Percentiles rank a stretch among this genome's conserved stretches.
Evolutionary conservation across 768 basidiomycete genomes (phyloP).

Genomic region (Flagelloscypha sp.): DNA sequence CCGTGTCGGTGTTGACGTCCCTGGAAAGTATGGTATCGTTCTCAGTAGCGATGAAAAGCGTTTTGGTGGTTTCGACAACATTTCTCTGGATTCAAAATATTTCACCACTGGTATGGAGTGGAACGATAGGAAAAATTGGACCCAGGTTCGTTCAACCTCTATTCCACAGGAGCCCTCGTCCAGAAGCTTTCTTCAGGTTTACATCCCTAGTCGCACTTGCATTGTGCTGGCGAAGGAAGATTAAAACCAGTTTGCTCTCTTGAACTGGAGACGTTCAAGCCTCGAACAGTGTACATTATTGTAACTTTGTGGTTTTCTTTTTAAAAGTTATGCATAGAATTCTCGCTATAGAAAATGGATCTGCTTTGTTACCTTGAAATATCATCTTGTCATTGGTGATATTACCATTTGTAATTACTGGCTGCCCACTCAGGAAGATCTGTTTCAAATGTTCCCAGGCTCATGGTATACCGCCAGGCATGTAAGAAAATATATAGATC

Average conservation of each 20-base stretch:
- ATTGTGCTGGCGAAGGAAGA: conserved; percentile 22
- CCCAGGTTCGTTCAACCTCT: conserved; percentile 63
- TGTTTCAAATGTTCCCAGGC: conserved; percentile 76
- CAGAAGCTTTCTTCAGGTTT: conserved; percentile 15
- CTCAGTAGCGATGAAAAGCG: conserved; percentile 79
- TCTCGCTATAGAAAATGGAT: too few relatives aligned
- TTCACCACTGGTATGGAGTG: conserved; percentile 83
- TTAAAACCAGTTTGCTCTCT: too few relatives aligned
- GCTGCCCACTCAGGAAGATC: conserved; percentile 91
- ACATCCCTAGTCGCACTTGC: conserved; percentile 23
- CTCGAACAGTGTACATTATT: too few relatives aligned
- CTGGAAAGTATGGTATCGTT: conserved; percentile 79
- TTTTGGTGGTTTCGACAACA: conserved; percentile 88
- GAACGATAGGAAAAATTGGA: conserved; percentile 87
- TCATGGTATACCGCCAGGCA: conserved; percentile 76
- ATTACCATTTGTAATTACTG: too few relatives aligned
- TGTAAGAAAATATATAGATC: conserved; percentile 94
- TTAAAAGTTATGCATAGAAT: too few relatives aligned
- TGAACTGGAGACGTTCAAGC: too few relatives aligned
- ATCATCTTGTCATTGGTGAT: too few relatives aligned
- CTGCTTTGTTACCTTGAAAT: too few relatives aligned
- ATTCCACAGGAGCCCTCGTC: not conserved
- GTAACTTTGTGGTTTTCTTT: too few relatives aligned
- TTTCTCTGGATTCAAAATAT: conserved; percentile 53
- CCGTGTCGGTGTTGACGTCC: conserved; percentile 77